Conservation (phyloP, 768 basidiomycete genomes). For the Gloeophyllum trabeum region DNA sequence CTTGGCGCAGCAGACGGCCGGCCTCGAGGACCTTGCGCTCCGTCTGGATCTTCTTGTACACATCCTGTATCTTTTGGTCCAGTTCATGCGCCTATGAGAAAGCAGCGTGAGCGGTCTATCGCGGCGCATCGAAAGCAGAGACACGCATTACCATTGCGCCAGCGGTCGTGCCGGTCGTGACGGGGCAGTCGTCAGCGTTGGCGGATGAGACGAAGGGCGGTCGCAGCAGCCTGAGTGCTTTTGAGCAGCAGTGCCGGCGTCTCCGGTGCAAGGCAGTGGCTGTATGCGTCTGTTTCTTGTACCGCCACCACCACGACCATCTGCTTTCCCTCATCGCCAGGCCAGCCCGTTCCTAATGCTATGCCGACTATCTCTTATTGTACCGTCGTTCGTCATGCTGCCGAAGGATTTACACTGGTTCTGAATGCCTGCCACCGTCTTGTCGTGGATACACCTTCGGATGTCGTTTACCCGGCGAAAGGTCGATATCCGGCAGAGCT, state of each 20-base stretch:
- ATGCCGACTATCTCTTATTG: slow-evolving; percentile 22
- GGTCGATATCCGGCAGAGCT: slow-evolving; percentile 24
- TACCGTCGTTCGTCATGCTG: slow-evolving; percentile 28
- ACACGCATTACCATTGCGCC: neutral
- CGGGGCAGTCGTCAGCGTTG: neutral
- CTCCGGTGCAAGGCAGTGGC: neutral
- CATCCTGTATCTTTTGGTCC: slow-evolving; percentile 90
- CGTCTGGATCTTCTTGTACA: slow-evolving; percentile 82
- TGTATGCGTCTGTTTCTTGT: slow-evolving; percentile 16
- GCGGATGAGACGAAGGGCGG: neutral
- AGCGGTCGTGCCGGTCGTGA: neutral
- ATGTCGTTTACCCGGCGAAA: slow-evolving; percentile 18
- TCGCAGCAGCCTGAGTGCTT: too few species aligned
- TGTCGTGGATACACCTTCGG: slow-evolving; percentile 20
- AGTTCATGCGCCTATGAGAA: slow-evolving; percentile 30
- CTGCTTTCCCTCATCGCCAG: neutral
- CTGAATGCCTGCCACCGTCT: slow-evolving; percentile 37
- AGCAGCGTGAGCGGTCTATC: neutral
- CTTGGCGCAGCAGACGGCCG: slow-evolving; percentile 64
- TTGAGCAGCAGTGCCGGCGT: neutral
- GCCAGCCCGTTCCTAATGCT: neutral
- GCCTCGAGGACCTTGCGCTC: slow-evolving; percentile 91
- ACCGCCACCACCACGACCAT: slow-evolving; percentile 2
- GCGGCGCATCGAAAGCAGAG: neutral
- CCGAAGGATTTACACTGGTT: slow-evolving; percentile 30